Conservation (phyloP, 176 grass and related monocot species). For the Phragmites australis region DNA sequence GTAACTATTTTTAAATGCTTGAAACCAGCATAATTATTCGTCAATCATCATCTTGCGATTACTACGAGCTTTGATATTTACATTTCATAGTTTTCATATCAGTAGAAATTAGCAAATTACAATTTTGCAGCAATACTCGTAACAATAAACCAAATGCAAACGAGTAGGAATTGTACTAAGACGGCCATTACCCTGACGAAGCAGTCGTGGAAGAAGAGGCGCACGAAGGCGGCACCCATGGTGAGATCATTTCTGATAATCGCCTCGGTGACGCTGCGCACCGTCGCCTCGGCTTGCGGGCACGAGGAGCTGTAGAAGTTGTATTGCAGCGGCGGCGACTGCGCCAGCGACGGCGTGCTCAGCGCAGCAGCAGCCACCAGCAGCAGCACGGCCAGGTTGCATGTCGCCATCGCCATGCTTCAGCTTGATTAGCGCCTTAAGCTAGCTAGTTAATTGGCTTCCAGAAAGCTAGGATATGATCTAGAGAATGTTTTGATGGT, state of each 20-base stretch:
- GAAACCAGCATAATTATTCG: too few relatives aligned
- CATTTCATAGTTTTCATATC: too few relatives aligned
- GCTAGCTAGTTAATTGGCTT: not conserved
- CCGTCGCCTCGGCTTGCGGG: not conserved
- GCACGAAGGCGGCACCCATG: constrained; percentile 40
- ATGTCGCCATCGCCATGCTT: not conserved
- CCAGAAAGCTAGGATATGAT: not conserved
- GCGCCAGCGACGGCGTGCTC: not conserved
- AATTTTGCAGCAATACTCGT: too few relatives aligned
- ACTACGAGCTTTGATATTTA: too few relatives aligned
- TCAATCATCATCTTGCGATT: too few relatives aligned
- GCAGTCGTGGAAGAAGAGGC: constrained; percentile 77
- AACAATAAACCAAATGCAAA: not conserved
- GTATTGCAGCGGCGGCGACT: not conserved
- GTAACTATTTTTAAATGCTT: too few relatives aligned
- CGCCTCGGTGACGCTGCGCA: not conserved
- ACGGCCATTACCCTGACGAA: constrained; percentile 48
- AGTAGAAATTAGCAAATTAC: too few relatives aligned
- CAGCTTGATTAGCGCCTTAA: not conserved
- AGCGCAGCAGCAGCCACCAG: not conserved
- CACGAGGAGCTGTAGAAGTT: not conserved
- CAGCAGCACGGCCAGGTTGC: not conserved
- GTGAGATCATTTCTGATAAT: not conserved
- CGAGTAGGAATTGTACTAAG: not conserved
- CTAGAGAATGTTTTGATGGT: not conserved